Percentiles rank a stretch among this genome's conserved stretches.
These are phyloP conservation scores for Diversispora epigaea DNA, from an alignment of 192 early-diverging fungal species.

Conservation along the genomic window DNA sequence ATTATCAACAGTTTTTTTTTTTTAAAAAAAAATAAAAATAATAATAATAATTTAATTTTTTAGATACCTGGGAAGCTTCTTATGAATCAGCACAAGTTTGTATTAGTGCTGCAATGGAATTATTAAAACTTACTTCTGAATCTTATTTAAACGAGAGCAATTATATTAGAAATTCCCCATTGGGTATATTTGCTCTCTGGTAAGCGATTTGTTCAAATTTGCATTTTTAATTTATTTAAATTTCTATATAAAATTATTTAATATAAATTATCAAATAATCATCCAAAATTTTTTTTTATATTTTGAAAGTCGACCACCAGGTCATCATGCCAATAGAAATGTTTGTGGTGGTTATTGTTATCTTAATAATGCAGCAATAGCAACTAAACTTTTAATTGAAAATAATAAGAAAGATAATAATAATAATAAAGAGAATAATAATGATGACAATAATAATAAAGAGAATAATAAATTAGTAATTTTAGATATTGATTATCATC, in stretches of 20 bases:
- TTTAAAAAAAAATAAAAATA: no score
- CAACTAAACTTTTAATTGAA: slow-evolving; percentile 48
- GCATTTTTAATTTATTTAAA: no score
- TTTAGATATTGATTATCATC: slow-evolving; percentile 59
- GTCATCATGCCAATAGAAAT: slow-evolving; percentile 55
- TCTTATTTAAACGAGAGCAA: slow-evolving; percentile 33
- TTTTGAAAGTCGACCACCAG: slow-evolving; percentile 48
- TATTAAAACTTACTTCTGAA: slow-evolving; percentile 44
- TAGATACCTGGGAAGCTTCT: slow-evolving; percentile 64
- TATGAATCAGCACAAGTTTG: slow-evolving; percentile 65
- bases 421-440: slow-evolving; percentile 33
- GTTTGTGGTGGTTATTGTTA: slow-evolving; percentile 59
- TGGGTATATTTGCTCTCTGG: slow-evolving; percentile 52
- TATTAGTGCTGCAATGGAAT: slow-evolving; percentile 56
- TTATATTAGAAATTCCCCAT: slow-evolving; percentile 31
- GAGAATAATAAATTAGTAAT: slow-evolving; percentile 48
- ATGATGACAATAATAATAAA: slow-evolving; percentile 26
- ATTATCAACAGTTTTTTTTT: no score
- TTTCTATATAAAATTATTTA: background rate
- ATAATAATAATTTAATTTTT: background rate
- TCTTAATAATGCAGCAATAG: slow-evolving; percentile 55
- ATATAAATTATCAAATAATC: background rate
- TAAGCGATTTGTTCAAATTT: no score
- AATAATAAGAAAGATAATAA: slow-evolving; percentile 17
- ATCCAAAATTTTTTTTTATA: background rate